Evolutionary conservation across 192 early-diverging fungal species (phyloP), one percentile per base, ranked within the genome.

Genomic region (Bifiguratus adelaidae): DNA sequence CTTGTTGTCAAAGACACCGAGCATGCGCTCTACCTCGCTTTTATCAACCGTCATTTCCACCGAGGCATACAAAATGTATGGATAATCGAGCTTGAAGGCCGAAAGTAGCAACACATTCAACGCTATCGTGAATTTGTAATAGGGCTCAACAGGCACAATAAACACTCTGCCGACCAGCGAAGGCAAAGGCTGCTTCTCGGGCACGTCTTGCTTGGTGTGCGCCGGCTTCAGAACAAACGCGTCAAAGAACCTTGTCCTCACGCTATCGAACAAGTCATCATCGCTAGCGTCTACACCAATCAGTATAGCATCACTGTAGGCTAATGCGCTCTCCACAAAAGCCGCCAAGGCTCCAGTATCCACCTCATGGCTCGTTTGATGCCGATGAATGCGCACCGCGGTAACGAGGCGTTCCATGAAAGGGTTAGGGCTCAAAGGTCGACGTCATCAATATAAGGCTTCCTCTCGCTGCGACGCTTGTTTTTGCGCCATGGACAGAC

Each of bases 401-500:
- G 37, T 40, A 21, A 40, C 18, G 37, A 40, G n/a, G n/a, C n/a
- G n/a, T n/a, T n/a, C n/a, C n/a, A n/a, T n/a, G n/a, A n/a, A n/a
- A n/a, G n/a, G n/a, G n/a, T n/a, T n/a, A n/a, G n/a, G n/a, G n/a
- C n/a, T n/a, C n/a, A n/a, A n/a, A n/a, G n/a, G n/a, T n/a, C n/a
- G n/a, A n/a, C n/a, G n/a, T n/a, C n/a, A n/a, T n/a, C n/a, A n/a
- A n/a, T n/a, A n/a, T n/a, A n/a, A n/a, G n/a, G n/a, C n/a, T n/a
- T n/a, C n/a, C n/a, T n/a, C n/a, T n/a, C n/a, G n/a, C n/a, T n/a
- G n/a, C n/a, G n/a, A n/a, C n/a, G n/a, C n/a, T n/a, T n/a, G n/a
- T n/a, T n/a, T n/a, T n/a, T n/a, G n/a, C 21, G 55, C 20, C 32
- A 52, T 22, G 2, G 52, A 43, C 19, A n/a, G 51, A 12, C 44